phyloP scores from a whole-genome alignment of 2,329 filamentous ascomycete species.

The Malbranchea cinnamomea region DNA sequence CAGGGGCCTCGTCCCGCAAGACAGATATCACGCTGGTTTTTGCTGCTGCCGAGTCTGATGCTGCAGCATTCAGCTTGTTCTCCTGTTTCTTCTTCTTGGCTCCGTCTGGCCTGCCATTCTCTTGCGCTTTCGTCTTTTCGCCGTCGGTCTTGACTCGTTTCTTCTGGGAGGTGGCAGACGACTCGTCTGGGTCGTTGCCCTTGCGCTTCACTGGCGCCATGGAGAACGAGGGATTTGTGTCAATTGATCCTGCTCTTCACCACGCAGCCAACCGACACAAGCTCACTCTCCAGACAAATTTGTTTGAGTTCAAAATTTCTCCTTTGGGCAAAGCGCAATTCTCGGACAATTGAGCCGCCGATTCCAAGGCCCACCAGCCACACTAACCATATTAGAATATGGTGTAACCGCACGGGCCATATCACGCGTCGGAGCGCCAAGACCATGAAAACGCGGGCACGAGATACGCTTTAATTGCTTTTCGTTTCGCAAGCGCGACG shows the following conservation, averaged over 20 bases:
- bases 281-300: constrained; percentile 1
- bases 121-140: constrained; percentile 20
- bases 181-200: constrained; percentile 24
- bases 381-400: too few relatives aligned
- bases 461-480: too few relatives aligned
- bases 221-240: constrained; percentile 4
- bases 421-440: constrained; percentile 4
- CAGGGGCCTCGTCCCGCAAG: constrained; percentile 61
- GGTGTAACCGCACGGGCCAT: constrained; percentile 4
- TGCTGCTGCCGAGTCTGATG: constrained; percentile 7
- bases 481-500: constrained; percentile 2
- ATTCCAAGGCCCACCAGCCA: neutral
- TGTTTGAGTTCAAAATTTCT: constrained; percentile 7
- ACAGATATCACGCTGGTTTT: constrained; percentile 24
- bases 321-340: constrained; percentile 4
- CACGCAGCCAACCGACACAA: constrained; percentile 1
- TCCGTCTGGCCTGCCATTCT: constrained; percentile 17
- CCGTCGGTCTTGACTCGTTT: constrained; percentile 27
- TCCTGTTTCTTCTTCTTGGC: constrained; percentile 9
- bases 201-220: constrained; percentile 35
- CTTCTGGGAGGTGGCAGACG: constrained; percentile 20
- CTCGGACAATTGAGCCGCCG: neutral
- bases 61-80: constrained; percentile 11
- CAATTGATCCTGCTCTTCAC: neutral
- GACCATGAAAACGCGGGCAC: constrained; percentile 2